phyloP scores from a whole-genome alignment of 257 asterid species.

The Solanum dulcamara region DNA sequence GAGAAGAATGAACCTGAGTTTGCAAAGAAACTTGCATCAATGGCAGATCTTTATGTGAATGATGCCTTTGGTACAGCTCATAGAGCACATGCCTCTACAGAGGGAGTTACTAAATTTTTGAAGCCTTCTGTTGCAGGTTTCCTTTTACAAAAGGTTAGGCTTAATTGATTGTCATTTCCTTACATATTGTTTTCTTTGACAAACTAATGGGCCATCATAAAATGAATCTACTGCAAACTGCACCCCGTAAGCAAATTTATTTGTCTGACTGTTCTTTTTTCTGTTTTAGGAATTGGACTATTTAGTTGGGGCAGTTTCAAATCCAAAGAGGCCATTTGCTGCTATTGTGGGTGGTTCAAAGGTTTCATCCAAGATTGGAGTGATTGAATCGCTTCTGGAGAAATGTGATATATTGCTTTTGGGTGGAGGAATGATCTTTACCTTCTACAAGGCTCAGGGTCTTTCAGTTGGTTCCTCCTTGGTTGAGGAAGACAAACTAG shows the following conservation, averaged over 20 bases:
- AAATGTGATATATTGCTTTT: slow-evolving; percentile 57
- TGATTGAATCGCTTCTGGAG: slow-evolving; percentile 76
- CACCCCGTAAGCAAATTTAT: background rate
- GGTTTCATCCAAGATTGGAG: slow-evolving; percentile 88
- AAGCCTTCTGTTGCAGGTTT: slow-evolving; percentile 91
- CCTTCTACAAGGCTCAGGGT: slow-evolving; percentile 90
- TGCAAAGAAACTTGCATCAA: slow-evolving; percentile 77
- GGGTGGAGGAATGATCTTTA: slow-evolving; percentile 93
- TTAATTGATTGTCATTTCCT: background rate
- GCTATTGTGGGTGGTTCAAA: slow-evolving; percentile 93
- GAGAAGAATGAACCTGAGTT: slow-evolving; percentile 85
- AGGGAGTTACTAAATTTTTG: slow-evolving; percentile 78
- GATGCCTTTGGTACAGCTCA: slow-evolving; percentile 95
- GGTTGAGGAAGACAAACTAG: slow-evolving; percentile 92
- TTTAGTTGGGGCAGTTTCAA: slow-evolving; percentile 77
- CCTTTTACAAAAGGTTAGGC: slow-evolving; percentile 69
- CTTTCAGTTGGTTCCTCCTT: slow-evolving; percentile 77
- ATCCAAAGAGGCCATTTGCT: slow-evolving; percentile 75
- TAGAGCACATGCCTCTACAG: slow-evolving; percentile 91
- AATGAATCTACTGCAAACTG: background rate
- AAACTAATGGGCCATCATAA: background rate
- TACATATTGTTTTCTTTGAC: background rate
- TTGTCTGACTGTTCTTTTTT: background rate
- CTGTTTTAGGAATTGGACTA: slow-evolving; percentile 63
- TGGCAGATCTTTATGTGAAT: slow-evolving; percentile 76